Percentiles rank a stretch among this genome's conserved stretches.
Conservation (phyloP, 441 rosid genomes). For the California macrophylla region DNA sequence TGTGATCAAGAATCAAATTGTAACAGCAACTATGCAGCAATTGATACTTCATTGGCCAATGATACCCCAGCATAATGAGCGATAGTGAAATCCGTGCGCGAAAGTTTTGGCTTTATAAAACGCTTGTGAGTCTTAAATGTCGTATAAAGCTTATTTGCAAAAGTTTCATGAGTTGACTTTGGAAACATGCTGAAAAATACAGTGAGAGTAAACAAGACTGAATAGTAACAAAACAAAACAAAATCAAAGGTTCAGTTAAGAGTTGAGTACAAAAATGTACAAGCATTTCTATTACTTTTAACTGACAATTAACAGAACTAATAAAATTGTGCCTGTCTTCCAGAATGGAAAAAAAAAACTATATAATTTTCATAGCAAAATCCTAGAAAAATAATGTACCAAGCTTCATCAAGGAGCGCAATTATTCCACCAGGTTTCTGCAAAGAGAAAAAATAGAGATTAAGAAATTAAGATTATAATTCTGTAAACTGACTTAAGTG, state of each 20-base stretch:
- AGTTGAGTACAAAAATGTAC: conserved; percentile 3
- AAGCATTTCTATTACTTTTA: neutral
- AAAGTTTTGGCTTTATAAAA: conserved; percentile 85
- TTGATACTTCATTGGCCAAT: conserved; percentile 1
- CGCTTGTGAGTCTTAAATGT: conserved; percentile 84
- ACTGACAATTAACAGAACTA: no score
- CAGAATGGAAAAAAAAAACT: conserved; percentile 7
- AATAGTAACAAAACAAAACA: neutral
- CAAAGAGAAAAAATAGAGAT: conserved; percentile 16
- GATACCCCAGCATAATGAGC: conserved; percentile 93
- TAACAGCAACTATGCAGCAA: neutral
- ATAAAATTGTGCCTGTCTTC: neutral
- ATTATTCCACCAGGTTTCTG: conserved; percentile 98
- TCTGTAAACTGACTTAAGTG: neutral
- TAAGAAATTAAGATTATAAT: conserved; percentile 4
- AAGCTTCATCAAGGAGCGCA: conserved; percentile 97
- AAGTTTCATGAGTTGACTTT: conserved; percentile 96
- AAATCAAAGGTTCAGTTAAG: conserved; percentile 10
- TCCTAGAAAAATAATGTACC: conserved; percentile 37
- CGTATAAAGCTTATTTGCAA: conserved; percentile 87
- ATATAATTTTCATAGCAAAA: neutral
- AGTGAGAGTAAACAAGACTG: conserved; percentile 14
- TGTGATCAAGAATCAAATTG: conserved; percentile 8
- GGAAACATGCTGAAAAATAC: conserved; percentile 79
- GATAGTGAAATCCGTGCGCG: conserved; percentile 85